Base-by-base conservation (phyloP, 1,284 basidiomycete genomes). In the Farysia itapuensis region DNA sequence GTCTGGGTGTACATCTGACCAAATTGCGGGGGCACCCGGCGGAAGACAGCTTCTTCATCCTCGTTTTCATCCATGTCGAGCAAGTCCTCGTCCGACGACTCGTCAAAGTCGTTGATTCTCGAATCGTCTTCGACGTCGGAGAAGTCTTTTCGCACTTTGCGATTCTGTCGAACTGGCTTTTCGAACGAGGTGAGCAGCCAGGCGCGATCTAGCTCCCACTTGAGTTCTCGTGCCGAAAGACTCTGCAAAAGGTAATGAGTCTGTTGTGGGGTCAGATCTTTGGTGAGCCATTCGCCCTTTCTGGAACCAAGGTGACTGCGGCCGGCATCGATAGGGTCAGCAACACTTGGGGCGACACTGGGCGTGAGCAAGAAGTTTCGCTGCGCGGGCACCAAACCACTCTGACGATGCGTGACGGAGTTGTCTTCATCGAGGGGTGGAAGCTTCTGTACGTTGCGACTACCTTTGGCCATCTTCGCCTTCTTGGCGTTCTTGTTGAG, bases 41-140 rank as follows among this genome's bases (percentile, higher is more conserved):
- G 60, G 65, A 70, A 70, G 41, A 70, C 64, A 24, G 65, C 67
- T 29, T 70, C 68, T 35, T 70, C 68, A 31, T 70, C 68, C 39
- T 60, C 56, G 13, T 66, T 54, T 16, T 64, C 59, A 24, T 59
- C 56, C 25, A 43, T 41, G 21, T 25, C 61, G 3, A 59, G 54
- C 29, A 59, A 41, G 8, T 59, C 61, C 21, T 57, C 52, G 22
- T 63, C 66, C 15, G 53, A 53, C 13, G 64, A 57, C 28, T 67
- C 64, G 43, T 45, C 45, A 40, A 70, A 70, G 43, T 70, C 65
- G 45, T 64, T 54, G 34, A 56, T 59, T 29, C 67, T 61, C 32
- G 64, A 67, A 32, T 70, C 67, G 19, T 48, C 54, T 13, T 67
- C 65, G 16, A 52, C 39, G 18, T 50, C 43, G 11, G 54, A 48